Evolutionary conservation across 495 filamentous ascomycete species (phyloP).

Genomic region (Mycothermus thermophilus): DNA sequence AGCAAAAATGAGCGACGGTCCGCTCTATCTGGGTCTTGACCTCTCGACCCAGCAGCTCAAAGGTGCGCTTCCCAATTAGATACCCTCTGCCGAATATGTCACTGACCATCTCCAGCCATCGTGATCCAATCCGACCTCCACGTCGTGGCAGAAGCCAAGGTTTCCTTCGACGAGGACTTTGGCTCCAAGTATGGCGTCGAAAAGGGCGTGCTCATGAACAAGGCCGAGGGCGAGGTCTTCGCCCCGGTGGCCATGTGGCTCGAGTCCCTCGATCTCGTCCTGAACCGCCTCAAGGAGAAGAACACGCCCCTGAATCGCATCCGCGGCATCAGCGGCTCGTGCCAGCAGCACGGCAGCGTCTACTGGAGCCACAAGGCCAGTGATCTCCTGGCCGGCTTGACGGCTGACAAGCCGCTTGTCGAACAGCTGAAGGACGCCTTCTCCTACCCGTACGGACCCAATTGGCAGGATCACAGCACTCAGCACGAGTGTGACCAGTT

Average conservation of each 20-base stretch:
- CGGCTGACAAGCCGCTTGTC: conserved; percentile 45
- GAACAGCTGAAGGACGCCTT: conserved; percentile 61
- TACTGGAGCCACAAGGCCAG: conserved; percentile 74
- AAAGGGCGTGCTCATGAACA: conserved; percentile 76
- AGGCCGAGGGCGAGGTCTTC: conserved; percentile 71
- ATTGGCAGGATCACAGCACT: conserved; percentile 96
- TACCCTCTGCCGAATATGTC: too few species aligned
- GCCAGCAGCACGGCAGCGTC: conserved; percentile 94
- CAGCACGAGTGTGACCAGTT: conserved; percentile 83
- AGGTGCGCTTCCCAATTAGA: too few species aligned
- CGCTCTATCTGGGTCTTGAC: conserved; percentile 85
- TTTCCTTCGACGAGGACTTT: conserved; percentile 58
- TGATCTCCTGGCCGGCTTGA: conserved; percentile 42
- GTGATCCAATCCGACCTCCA: conserved; percentile 68
- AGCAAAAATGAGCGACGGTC: conserved; percentile 23
- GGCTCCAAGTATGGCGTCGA: conserved; percentile 68
- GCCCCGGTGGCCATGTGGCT: conserved; percentile 91
- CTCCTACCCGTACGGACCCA: conserved; percentile 76
- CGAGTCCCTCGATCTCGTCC: conserved; percentile 75
- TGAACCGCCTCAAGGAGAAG: conserved; percentile 55
- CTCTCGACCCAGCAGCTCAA: conserved; percentile 95
- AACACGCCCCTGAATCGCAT: conserved; percentile 67
- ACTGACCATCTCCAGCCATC: too few species aligned
- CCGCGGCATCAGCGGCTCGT: conserved; percentile 74
- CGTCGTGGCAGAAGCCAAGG: conserved; percentile 60